Percentiles rank a stretch among this genome's conserved stretches.
phyloP scores from a whole-genome alignment of 345 rosid genomes.

The Syzygium jambos region DNA sequence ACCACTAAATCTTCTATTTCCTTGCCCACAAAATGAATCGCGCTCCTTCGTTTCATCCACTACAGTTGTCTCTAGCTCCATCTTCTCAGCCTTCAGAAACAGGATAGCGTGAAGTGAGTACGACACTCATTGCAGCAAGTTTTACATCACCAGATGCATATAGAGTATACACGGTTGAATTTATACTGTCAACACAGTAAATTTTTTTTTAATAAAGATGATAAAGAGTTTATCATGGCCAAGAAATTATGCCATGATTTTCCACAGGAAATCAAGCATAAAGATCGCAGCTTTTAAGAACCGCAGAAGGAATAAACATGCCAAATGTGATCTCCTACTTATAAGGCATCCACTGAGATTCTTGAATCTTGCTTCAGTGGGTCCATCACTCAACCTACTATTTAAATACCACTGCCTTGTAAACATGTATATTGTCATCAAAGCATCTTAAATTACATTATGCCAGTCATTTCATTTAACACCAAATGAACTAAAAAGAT shows the following conservation, averaged over 20 bases:
- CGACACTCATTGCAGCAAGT: not conserved
- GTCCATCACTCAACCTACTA: not conserved
- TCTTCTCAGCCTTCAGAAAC: constrained; percentile 78
- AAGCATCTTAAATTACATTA: not conserved
- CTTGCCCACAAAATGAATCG: constrained; percentile 83
- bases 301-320: not conserved
- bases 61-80: constrained; percentile 96
- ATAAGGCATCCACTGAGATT: not conserved
- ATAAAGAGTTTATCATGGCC: not conserved
- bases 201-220: not conserved
- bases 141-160: not conserved
- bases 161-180: not conserved
- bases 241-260: not conserved
- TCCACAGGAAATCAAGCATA: not conserved
- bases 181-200: not conserved
- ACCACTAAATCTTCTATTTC: constrained; percentile 89
- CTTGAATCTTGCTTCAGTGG: not conserved
- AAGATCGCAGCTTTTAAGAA: not conserved
- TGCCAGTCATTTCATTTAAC: not conserved
- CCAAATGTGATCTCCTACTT: not conserved
- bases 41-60: constrained; percentile 96
- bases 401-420: not conserved
- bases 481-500: not conserved
- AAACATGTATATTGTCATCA: not conserved
- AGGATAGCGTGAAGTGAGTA: not conserved